Evolutionary conservation across 2,329 filamentous ascomycete genomes (phyloP).

Genomic region (Trichoderma hamatum): DNA sequence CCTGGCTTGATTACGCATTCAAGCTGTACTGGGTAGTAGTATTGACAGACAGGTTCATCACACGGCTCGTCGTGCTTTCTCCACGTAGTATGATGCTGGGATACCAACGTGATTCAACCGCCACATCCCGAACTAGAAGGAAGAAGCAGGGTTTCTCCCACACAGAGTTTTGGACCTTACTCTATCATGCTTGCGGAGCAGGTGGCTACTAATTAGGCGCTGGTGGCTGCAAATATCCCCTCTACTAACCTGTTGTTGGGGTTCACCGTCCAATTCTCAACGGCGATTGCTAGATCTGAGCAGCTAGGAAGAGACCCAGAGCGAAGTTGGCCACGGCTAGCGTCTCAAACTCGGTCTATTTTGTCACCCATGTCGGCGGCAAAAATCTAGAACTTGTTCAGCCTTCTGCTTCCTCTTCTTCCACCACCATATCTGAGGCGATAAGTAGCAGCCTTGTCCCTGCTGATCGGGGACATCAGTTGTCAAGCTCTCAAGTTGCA

Average conservation of each 20-base stretch:
- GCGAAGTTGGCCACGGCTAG: neutral
- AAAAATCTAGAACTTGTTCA: slow-evolving; percentile 13
- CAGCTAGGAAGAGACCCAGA: neutral
- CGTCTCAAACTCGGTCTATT: neutral
- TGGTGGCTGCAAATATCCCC: neutral
- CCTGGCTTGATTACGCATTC: neutral
- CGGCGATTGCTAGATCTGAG: neutral
- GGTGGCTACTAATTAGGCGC: neutral
- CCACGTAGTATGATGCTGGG: neutral
- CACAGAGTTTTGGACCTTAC: neutral
- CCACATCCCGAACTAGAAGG: neutral
- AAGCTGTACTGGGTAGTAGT: neutral
- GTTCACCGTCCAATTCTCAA: neutral
- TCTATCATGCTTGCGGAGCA: neutral
- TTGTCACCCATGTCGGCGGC: slow-evolving; percentile 12
- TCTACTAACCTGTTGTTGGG: neutral
- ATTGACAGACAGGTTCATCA: neutral
- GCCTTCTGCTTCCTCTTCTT: neutral
- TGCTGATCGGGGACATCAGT: neutral
- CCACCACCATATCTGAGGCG: neutral
- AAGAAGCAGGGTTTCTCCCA: neutral
- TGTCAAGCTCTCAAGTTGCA: neutral
- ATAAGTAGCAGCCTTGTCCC: slow-evolving; percentile 5
- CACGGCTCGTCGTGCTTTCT: neutral
- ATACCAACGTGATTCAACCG: neutral